phyloP scores from a whole-genome alignment of 2,329 filamentous ascomycete species.

The Alternaria alternata region DNA sequence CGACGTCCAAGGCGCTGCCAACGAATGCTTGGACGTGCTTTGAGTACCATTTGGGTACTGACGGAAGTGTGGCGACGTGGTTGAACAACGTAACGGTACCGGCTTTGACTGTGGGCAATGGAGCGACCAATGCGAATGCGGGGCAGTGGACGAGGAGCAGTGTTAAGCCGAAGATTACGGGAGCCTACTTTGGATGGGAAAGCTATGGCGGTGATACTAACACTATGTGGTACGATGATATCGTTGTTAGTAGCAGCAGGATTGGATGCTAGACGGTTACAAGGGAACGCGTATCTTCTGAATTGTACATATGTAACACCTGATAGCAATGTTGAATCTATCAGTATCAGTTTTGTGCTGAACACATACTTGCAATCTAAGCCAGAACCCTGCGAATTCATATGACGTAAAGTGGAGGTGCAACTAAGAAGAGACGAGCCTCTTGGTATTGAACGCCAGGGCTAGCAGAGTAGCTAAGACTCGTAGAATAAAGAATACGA shows the following conservation, averaged over 20 bases:
- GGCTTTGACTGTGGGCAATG: constrained; percentile 60
- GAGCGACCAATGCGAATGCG: constrained; percentile 61
- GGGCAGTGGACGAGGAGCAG: constrained; percentile 62
- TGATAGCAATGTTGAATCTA: neutral
- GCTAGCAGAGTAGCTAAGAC: neutral
- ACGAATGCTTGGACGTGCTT: constrained; percentile 66
- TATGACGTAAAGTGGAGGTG: neutral
- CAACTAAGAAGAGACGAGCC: neutral
- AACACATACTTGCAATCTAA: neutral
- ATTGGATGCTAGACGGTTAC: constrained; percentile 57
- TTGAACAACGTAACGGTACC: constrained; percentile 61
- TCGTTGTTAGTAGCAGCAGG: constrained; percentile 58
- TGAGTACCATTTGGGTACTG: constrained; percentile 67
- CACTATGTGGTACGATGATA: constrained; percentile 71
- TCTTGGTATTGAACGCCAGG: neutral
- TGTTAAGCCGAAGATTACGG: constrained; percentile 62
- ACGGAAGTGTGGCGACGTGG: constrained; percentile 69
- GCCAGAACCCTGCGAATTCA: neutral
- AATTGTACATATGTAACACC: neutral
- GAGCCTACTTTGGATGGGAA: constrained; percentile 70
- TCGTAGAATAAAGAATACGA: neutral
- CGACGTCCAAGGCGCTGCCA: constrained; percentile 61
- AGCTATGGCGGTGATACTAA: constrained; percentile 67
- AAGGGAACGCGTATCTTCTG: neutral
- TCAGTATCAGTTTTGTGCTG: neutral